Evolutionary conservation across 495 filamentous ascomycete genomes (phyloP).

Genomic region (Trypethelium eluteriae): DNA sequence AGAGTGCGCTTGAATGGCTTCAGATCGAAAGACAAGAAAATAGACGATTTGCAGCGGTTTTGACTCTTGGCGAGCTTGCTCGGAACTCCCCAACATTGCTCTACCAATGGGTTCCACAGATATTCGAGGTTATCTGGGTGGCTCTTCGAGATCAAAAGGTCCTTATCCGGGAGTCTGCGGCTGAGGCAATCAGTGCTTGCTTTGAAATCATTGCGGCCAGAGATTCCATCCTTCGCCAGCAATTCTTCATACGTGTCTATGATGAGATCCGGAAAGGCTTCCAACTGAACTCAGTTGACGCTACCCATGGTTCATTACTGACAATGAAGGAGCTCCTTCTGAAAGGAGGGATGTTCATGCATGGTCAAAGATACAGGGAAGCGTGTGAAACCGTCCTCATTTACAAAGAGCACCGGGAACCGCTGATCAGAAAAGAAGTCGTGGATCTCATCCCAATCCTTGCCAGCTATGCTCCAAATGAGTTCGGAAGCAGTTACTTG

Average conservation of each 20-base stretch:
- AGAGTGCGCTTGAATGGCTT: conserved; percentile 88
- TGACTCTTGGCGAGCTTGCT: conserved; percentile 82
- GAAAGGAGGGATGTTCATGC: conserved; percentile 98
- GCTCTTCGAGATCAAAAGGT: conserved; percentile 81
- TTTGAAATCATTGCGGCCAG: conserved; percentile 88
- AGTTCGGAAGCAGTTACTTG: conserved; percentile 74
- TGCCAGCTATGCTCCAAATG: conserved; percentile 81
- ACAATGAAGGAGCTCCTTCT: conserved; percentile 83
- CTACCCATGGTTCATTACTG: conserved; percentile 83
- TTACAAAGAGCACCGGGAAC: conserved; percentile 84
- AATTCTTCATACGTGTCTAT: conserved; percentile 80
- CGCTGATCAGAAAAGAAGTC: conserved; percentile 77
- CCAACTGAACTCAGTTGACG: conserved; percentile 69
- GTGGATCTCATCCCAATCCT: conserved; percentile 83
- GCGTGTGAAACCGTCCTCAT: conserved; percentile 84
- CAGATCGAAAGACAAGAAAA: conserved; percentile 92
- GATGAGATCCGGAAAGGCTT: conserved; percentile 74
- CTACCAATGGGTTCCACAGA: conserved; percentile 80
- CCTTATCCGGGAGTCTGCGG: conserved; percentile 83
- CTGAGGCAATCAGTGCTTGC: conserved; percentile 82
- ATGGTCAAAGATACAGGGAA: conserved; percentile 60
- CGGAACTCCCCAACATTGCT: conserved; percentile 86
- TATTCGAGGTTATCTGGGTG: conserved; percentile 93
- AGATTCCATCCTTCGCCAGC: conserved; percentile 73
- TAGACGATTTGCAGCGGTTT: conserved; percentile 80